Evolutionary conservation across 495 filamentous ascomycete genomes (phyloP), one percentile per base, ranked within the genome.

Genomic region (Cercophora newfieldiana): DNA sequence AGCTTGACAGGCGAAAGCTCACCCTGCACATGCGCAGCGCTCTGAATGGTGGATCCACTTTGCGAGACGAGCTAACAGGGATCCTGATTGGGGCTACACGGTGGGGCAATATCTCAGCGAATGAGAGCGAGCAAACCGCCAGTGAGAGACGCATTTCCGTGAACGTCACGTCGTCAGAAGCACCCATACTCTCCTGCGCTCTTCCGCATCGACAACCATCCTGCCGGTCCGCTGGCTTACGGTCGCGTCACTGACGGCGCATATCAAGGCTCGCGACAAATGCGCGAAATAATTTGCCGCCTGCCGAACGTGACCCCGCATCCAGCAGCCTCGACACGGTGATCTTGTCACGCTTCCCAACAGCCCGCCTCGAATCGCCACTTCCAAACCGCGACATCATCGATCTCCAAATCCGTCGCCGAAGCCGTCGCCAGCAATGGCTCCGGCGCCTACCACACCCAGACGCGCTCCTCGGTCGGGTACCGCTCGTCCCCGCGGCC

Each of bases 361-460:
- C 37, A 54, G 22, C 51, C 29, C 28, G 19, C 31, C 25, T 56
- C 60, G 60, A 12, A 19, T n/a, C 48, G 47, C 44, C 48, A 31
- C 44, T 28, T 21, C 8, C 47, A n/a, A n/a, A 62, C 25, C 60
- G 22, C 48, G 44, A 49, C 44, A 31, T n/a, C 44, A 26, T 73
- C 64, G 55, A 44, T 68, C 33, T 7, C 44, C 61, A 44, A 8
- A 44, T 30, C 29, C 48, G 21, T 22, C 53, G 59, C 47, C 7
- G 22, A 28, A 4, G 26, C 51, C 33, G 49, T 63, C 59, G 26
- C 30, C 61, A 61, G 62, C 55, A 25, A 83, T 84, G 81, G 79
- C 78, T 29, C 77, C 80, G 47, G 68, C 69, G 48, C 77, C 79
- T 26, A 72, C 77, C 55, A 82, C 81, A 12, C 80, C 81, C 3